Conservation (phyloP, 1,284 basidiomycete genomes). For the Marasmius sp. region DNA sequence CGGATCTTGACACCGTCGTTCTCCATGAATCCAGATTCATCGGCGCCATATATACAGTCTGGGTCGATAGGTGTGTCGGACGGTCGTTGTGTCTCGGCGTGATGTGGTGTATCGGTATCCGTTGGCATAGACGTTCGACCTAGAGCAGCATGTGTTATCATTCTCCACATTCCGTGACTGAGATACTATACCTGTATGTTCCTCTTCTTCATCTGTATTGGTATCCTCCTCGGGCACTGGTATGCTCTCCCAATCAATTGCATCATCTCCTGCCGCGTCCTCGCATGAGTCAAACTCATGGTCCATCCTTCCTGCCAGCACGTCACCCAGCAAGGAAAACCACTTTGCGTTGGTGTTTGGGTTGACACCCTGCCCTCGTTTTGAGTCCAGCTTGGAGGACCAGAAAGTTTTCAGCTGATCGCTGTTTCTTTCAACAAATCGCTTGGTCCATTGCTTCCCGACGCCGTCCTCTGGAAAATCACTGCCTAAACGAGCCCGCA, state of each 20-base stretch:
- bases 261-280: not conserved
- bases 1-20: slow-evolving; percentile 4
- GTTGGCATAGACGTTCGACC: not conserved
- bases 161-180: not conserved
- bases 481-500: not conserved
- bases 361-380: not conserved
- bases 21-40: slow-evolving; percentile 1
- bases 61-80: not conserved
- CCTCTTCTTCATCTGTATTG: not conserved
- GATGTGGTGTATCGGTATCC: not conserved
- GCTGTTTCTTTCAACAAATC: not conserved
- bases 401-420: not conserved
- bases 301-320: not conserved
- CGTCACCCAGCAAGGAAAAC: not conserved
- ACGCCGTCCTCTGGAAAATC: not conserved
- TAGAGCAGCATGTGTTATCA: not conserved
- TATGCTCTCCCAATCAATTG: not conserved
- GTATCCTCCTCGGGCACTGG: not conserved
- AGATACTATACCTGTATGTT: not conserved
- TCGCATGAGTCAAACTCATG: not conserved
- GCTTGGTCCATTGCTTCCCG: not conserved
- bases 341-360: not conserved
- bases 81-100: not conserved
- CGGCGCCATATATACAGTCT: not conserved
- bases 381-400: not conserved